A percentile compares a stretch with the other conserved stretches of the same genome.
Conservation (phyloP, 148 eudicot genomes). For the Cornus controversa region DNA sequence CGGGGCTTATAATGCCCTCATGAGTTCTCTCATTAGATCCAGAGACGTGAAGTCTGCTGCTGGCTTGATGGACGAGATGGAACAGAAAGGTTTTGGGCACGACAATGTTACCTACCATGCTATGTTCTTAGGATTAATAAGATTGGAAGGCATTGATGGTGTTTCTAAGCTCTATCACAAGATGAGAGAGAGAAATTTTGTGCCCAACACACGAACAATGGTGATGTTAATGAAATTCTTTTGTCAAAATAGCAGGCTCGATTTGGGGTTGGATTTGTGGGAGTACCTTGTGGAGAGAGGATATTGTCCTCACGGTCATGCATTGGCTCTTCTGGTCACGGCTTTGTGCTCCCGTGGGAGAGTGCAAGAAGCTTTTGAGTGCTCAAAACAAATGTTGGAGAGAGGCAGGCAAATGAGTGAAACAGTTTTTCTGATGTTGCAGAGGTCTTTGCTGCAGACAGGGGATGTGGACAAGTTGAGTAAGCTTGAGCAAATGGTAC, state of each 20-base stretch:
- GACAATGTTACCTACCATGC: conserved; percentile 76
- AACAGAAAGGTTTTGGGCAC: conserved; percentile 44
- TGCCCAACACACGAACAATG: conserved; percentile 72
- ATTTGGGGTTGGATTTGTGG: conserved; percentile 74
- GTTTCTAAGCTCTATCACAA: conserved; percentile 48
- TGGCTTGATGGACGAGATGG: conserved; percentile 69
- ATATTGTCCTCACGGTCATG: conserved; percentile 81
- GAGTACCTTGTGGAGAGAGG: conserved; percentile 65
- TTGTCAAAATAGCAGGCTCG: conserved; percentile 49
- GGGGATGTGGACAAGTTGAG: conserved; percentile 50
- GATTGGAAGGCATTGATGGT: conserved; percentile 42
- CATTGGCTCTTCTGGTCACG: conserved; percentile 70
- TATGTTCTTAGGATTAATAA: conserved; percentile 64
- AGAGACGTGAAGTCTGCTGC: conserved; percentile 52
- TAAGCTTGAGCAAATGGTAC: conserved; percentile 45
- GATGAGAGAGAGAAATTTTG: conserved; percentile 53
- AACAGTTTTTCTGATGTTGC: conserved; percentile 51
- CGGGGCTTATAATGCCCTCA: conserved; percentile 76
- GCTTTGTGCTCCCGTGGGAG: conserved; percentile 70
- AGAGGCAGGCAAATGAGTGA: conserved; percentile 78
- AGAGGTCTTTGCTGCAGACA: conserved; percentile 53
- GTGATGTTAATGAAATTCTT: conserved; percentile 88
- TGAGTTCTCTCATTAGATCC: conserved; percentile 60
- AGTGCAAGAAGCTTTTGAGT: conserved; percentile 62
- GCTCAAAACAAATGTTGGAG: conserved; percentile 62